Base-by-base conservation (phyloP, 2,329 filamentous ascomycete species). In the Hypoxylon sp. region DNA sequence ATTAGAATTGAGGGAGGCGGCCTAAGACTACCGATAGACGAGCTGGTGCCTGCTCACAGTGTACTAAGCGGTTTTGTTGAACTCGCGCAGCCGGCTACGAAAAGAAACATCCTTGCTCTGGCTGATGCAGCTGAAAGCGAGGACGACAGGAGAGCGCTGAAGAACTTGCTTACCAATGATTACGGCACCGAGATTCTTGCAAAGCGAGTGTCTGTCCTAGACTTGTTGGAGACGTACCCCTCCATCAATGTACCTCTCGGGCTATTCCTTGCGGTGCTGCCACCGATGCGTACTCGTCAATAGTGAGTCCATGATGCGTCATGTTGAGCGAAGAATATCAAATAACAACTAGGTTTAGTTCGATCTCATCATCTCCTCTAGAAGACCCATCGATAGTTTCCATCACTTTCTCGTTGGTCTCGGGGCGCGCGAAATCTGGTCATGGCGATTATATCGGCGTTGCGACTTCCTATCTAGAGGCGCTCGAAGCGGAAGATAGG, bases 261-360 rank as follows among this genome's bases (percentile, higher is more conserved):
- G 5, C 53, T 67, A 1, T 88, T 80, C 80, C 91, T 39, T 80
- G 68, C 83, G 44, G 87, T 90, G 82, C 84, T 90, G 0, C 87
- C 87, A 1, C 87, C 89, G 0, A 88, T 92, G 85, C 85, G 88
- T 2, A 81, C 87, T 24, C 85, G 88, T 3, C 87, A 89, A 72
- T 90, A 90, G 77, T 76, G 50, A 57, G 67, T 56, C 8, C 26
- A 6, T 14, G 6, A 22, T 37, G 10, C 4, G 5, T 17, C 17
- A 2, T 10, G 8, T 24, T 3, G 10, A 31, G 26, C 1, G 35
- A 29, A 42, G 31, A 9, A 9, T n/a, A 13, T 17, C n/a, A 56
- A 48, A 9, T 63, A 54, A 64, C 60, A 39, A 5, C 4, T 17
- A 10, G 14, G 6, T 14, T 11, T 42, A 69, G 67, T 52, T 69